These are phyloP conservation scores for Digitaria exilis DNA, from an alignment of 202 grass and related monocot species.

Conservation along the genomic window DNA sequence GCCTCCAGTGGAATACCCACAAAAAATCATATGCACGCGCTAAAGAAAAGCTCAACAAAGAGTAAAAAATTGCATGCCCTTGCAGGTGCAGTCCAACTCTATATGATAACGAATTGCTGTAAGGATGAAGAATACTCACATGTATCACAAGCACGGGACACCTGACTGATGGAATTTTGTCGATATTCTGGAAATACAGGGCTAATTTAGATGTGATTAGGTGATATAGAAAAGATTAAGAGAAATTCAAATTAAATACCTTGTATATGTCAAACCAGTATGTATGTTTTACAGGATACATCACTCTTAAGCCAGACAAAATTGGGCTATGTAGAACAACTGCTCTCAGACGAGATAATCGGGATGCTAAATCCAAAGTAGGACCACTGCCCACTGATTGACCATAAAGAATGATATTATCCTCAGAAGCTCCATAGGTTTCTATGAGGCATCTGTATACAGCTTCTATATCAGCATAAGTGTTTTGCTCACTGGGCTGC, in stretches of 20 bases:
- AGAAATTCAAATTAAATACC: conserved; percentile 45
- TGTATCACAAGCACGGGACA: conserved; percentile 84
- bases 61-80: neutral
- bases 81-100: neutral
- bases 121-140: conserved; percentile 61
- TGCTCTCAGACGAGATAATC: conserved; percentile 63
- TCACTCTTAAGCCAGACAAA: conserved; percentile 84
- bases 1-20: neutral
- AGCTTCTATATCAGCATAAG: conserved; percentile 84
- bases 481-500: conserved; percentile 86
- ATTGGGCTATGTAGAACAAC: conserved; percentile 89
- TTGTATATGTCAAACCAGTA: conserved; percentile 97
- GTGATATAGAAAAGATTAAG: conserved; percentile 25
- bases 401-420: conserved; percentile 84
- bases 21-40: neutral
- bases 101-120: neutral
- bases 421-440: conserved; percentile 69
- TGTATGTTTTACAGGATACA: conserved; percentile 87
- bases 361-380: conserved; percentile 75
- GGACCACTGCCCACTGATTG: conserved; percentile 89
- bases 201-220: conserved; percentile 28
- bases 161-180: conserved; percentile 74
- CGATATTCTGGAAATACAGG: conserved; percentile 70
- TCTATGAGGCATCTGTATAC: conserved; percentile 82
- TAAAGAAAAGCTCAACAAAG: neutral